Percentiles rank a stretch among this genome's conserved stretches.
phyloP scores from a whole-genome alignment of 192 early-diverging fungal species.

The Obelidium mucronatum region DNA sequence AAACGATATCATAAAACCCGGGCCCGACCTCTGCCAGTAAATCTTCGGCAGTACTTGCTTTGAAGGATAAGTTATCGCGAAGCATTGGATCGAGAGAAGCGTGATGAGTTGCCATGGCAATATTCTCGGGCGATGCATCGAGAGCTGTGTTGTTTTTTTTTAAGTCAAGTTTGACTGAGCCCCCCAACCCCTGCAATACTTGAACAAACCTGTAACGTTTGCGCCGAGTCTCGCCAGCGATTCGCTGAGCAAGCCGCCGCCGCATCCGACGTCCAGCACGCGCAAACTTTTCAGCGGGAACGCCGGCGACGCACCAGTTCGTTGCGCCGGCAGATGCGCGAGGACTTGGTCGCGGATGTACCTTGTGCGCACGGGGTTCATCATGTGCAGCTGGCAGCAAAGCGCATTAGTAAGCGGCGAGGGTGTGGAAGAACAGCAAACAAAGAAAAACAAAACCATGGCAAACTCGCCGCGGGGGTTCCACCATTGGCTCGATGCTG shows the following conservation, averaged over 20 bases:
- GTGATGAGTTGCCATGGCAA: constrained; percentile 80
- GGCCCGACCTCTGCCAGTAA: constrained; percentile 20
- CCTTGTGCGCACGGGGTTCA: constrained; percentile 64
- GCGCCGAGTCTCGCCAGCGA: constrained; percentile 47
- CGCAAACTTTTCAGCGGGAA: constrained; percentile 57
- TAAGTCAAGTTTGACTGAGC: neutral
- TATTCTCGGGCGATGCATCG: constrained; percentile 88
- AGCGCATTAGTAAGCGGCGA: constrained; percentile 40
- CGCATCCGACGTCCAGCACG: constrained; percentile 93
- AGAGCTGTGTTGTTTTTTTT: constrained; percentile 70
- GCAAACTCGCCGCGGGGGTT: constrained; percentile 84
- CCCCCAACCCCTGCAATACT: neutral
- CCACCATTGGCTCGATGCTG: constrained; percentile 87
- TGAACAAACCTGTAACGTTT: constrained; percentile 22
- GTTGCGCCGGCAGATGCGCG: neutral
- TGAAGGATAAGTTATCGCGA: neutral
- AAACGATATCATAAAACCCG: constrained; percentile 78
- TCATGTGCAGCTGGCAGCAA: constrained; percentile 47
- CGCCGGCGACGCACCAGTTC: constrained; percentile 33
- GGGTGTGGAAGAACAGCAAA: constrained; percentile 79
- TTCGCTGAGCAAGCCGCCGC: constrained; percentile 91
- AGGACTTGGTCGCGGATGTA: constrained; percentile 71
- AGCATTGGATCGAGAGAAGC: constrained; percentile 72
- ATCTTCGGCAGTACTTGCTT: constrained; percentile 9
- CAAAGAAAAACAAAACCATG: constrained; percentile 63